Percentiles rank a stretch among this genome's conserved stretches.
These are phyloP conservation scores for Alternaria ethzedia DNA, from an alignment of 2,329 filamentous ascomycete genomes.

Conservation along the genomic window DNA sequence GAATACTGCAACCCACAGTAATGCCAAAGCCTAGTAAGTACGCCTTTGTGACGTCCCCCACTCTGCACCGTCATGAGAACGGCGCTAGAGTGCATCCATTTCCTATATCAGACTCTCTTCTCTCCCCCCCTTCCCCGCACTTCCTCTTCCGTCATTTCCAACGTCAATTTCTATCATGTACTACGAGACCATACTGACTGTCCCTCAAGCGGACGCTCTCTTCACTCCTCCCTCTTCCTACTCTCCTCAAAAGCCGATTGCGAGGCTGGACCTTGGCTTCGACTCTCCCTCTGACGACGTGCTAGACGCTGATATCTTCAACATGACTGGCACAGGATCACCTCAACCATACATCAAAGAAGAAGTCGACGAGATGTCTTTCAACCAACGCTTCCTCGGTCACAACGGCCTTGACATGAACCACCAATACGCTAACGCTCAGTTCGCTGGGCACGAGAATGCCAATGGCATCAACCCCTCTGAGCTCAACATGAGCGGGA, in stretches of 20 bases:
- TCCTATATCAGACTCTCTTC: slow-evolving; percentile 33
- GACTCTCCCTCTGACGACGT: slow-evolving; percentile 50
- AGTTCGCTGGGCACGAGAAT: slow-evolving; percentile 53
- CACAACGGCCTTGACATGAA: slow-evolving; percentile 59
- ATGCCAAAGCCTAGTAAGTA: slow-evolving; percentile 51
- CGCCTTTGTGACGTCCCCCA: slow-evolving; percentile 39
- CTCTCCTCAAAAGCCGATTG: slow-evolving; percentile 48
- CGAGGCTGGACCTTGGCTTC: slow-evolving; percentile 47
- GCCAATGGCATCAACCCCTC: slow-evolving; percentile 74
- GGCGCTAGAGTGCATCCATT: slow-evolving; percentile 18
- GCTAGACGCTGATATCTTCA: slow-evolving; percentile 53
- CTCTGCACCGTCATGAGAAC: slow-evolving; percentile 43
- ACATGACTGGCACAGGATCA: slow-evolving; percentile 63
- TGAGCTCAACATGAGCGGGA: slow-evolving; percentile 75
- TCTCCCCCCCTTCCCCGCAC: slow-evolving; percentile 5
- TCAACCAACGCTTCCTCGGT: slow-evolving; percentile 58
- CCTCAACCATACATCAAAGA: slow-evolving; percentile 70
- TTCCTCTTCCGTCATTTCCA: slow-evolving; percentile 20
- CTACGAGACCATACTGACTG: slow-evolving; percentile 47
- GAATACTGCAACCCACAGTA: slow-evolving; percentile 47
- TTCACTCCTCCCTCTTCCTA: slow-evolving; percentile 52
- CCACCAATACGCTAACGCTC: slow-evolving; percentile 56
- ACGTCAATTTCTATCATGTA: slow-evolving; percentile 37
- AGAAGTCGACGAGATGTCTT: slow-evolving; percentile 69
- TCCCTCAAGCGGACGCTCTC: slow-evolving; percentile 51